Percentiles rank a stretch among this genome's conserved stretches.
These are phyloP conservation scores for Globisporangium okanoganense DNA, from an alignment of 352 stramenopile species.

Conservation along the genomic window DNA sequence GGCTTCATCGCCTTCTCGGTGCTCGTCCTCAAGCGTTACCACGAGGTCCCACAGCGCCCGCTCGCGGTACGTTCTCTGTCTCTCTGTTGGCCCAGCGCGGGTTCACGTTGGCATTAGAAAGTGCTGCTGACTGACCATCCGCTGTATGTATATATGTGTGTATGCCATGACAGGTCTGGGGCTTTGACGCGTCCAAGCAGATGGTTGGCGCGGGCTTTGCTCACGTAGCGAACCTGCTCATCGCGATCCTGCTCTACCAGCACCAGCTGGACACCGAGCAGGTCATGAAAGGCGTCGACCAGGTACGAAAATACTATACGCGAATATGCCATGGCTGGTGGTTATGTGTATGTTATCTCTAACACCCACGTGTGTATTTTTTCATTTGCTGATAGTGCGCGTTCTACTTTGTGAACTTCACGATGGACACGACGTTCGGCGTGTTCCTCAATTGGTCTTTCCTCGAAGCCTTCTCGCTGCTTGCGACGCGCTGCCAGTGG, in stretches of 20 bases:
- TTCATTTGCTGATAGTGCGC: conserved; percentile 43
- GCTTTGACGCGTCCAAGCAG: conserved; percentile 86
- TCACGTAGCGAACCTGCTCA: conserved; percentile 82
- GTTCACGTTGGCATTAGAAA: neutral
- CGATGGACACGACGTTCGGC: conserved; percentile 80
- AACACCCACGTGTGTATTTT: neutral
- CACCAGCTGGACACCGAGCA: conserved; percentile 21
- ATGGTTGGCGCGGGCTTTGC: conserved; percentile 81
- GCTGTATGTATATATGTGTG: neutral
- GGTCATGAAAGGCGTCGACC: conserved; percentile 34
- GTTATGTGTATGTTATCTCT: conserved; percentile 1
- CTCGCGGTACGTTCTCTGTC: conserved; percentile 42
- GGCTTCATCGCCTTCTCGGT: conserved; percentile 83
- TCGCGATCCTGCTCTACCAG: conserved; percentile 79
- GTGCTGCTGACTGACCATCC: neutral
- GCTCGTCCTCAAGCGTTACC: conserved; percentile 69
- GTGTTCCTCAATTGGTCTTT: conserved; percentile 84
- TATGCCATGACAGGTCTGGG: conserved; percentile 52
- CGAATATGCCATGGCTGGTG: neutral
- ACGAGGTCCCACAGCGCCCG: conserved; percentile 69
- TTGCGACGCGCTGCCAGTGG: conserved; percentile 59
- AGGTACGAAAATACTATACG: conserved; percentile 42
- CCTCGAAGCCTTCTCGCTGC: conserved; percentile 45
- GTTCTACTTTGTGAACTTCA: conserved; percentile 90
- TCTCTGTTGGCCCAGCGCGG: neutral